Conservation (phyloP, 2,329 filamentous ascomycete species). For the Exophiala viscosa region DNA sequence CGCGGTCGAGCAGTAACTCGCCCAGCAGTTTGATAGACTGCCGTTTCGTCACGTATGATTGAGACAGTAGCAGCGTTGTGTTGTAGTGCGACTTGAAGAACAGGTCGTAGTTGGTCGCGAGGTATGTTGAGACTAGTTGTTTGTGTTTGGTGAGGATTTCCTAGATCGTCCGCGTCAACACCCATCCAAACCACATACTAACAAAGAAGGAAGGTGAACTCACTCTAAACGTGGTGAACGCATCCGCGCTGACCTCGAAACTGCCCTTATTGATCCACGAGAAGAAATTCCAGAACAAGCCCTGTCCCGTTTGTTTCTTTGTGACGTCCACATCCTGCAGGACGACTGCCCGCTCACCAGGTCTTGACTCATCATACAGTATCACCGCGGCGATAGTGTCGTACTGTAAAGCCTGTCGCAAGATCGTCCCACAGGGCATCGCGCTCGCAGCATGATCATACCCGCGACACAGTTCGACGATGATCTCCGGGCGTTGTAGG, state of each 20-base stretch:
- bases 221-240: constrained; percentile 95
- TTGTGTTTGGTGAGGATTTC: constrained; percentile 95
- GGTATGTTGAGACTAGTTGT: constrained; percentile 78
- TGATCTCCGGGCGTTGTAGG: constrained; percentile 77
- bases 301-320: constrained; percentile 69
- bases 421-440: constrained; percentile 82
- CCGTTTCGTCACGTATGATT: constrained; percentile 95
- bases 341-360: constrained; percentile 70
- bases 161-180: constrained; percentile 42
- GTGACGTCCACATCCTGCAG: constrained; percentile 74
- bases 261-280: constrained; percentile 94
- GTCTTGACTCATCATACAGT: constrained; percentile 81
- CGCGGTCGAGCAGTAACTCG: constrained; percentile 87
- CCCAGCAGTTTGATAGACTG: constrained; percentile 97
- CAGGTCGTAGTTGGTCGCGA: constrained; percentile 82
- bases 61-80: constrained; percentile 77
- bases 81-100: constrained; percentile 77
- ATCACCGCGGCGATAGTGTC: constrained; percentile 88
- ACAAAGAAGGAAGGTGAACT: constrained; percentile 28
- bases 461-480: constrained; percentile 81
- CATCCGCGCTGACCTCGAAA: constrained; percentile 95
- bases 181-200: too few relatives aligned
- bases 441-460: constrained; percentile 90
- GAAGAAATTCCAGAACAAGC: constrained; percentile 96
- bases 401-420: constrained; percentile 85